Evolutionary conservation across 140 eudicot species (phyloP).

Genomic region (Flaveria floridana): DNA sequence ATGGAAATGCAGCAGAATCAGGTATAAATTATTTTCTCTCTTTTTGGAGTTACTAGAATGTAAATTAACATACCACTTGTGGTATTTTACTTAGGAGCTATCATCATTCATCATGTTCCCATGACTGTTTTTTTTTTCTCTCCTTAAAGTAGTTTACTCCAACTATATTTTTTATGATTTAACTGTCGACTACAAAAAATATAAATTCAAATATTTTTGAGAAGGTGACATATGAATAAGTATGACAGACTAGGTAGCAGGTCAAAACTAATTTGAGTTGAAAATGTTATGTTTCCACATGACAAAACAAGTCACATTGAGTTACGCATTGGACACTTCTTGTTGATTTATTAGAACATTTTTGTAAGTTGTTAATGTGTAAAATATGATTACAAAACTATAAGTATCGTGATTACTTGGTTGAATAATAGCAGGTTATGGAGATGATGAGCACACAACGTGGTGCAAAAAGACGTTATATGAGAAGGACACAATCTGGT

Average conservation of each 20-base stretch:
- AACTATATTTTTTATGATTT: neutral
- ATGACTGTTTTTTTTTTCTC: no score
- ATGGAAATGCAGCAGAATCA: slow-evolving; percentile 85
- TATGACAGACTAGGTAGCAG: neutral
- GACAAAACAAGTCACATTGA: neutral
- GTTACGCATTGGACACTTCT: neutral
- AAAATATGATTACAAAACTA: neutral
- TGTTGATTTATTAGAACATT: neutral
- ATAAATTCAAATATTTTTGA: neutral
- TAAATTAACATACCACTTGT: no score
- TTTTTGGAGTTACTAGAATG: no score
- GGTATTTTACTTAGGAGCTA: no score
- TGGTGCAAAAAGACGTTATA: slow-evolving; percentile 44
- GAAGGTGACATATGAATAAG: neutral
- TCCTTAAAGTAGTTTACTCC: no score
- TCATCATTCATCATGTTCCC: no score
- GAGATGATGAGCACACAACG: slow-evolving; percentile 56
- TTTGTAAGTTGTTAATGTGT: neutral
- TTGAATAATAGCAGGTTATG: slow-evolving; percentile 41
- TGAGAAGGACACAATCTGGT: slow-evolving; percentile 72
- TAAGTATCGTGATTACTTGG: neutral
- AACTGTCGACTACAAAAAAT: neutral
- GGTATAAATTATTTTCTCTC: slow-evolving; percentile 38
- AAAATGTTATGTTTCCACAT: neutral
- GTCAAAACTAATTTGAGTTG: neutral